These are phyloP conservation scores for Hortiboletus rubellus DNA, from an alignment of 1,284 basidiomycete species.

Conservation along the genomic window DNA sequence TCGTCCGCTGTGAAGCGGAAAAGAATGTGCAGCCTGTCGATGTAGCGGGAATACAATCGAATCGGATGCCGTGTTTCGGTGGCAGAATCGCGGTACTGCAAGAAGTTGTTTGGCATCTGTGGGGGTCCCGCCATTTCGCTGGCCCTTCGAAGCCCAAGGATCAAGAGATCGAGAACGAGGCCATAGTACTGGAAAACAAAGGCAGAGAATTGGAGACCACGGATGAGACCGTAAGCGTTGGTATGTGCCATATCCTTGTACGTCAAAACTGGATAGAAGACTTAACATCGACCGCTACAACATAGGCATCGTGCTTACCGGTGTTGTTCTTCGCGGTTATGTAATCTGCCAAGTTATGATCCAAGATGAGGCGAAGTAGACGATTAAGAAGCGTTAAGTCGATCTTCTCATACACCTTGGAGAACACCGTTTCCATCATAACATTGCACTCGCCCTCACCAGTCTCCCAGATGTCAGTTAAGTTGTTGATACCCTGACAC, in stretches of 20 bases:
- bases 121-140: slow-evolving; percentile 98
- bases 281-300: background rate
- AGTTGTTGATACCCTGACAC: slow-evolving; percentile 92
- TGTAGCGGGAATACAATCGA: slow-evolving; percentile 92
- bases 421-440: slow-evolving; percentile 95
- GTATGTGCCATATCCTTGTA: slow-evolving; percentile 96
- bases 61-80: slow-evolving; percentile 95
- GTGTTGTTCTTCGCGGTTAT: slow-evolving; percentile 98
- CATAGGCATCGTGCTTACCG: slow-evolving; percentile 36
- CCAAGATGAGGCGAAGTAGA: slow-evolving; percentile 89
- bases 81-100: slow-evolving; percentile 90
- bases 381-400: slow-evolving; percentile 93
- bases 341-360: slow-evolving; percentile 97
- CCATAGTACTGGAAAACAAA: slow-evolving; percentile 99
- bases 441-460: slow-evolving; percentile 95
- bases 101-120: slow-evolving; percentile 93
- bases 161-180: slow-evolving; percentile 86
- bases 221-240: slow-evolving; percentile 90
- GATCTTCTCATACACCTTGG: slow-evolving; percentile 97
- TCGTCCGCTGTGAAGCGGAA: slow-evolving; percentile 99
- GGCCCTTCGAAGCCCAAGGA: slow-evolving; percentile 91
- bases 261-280: slow-evolving; percentile 59
- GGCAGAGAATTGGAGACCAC: slow-evolving; percentile 93
- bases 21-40: slow-evolving; percentile 90
- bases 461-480: slow-evolving; percentile 96